These are phyloP conservation scores for Fusarium sp. DNA, from an alignment of 2,329 filamentous ascomycete genomes.

Conservation along the genomic window DNA sequence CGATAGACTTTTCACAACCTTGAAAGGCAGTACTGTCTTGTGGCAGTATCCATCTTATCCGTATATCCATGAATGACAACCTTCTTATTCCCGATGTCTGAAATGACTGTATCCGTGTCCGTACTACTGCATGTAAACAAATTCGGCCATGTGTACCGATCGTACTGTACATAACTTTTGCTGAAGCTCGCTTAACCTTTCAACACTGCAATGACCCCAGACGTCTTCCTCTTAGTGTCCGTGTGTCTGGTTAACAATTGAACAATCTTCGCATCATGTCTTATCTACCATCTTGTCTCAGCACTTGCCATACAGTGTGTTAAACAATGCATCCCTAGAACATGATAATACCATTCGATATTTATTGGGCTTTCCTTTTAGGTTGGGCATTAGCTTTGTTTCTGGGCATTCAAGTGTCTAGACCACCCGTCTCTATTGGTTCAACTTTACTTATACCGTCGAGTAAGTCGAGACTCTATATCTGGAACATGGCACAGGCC, in stretches of 20 bases:
- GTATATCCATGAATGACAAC: not conserved
- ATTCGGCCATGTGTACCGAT: not conserved
- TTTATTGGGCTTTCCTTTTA: not conserved
- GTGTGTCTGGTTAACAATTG: not conserved
- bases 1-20: not conserved
- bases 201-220: not conserved
- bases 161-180: not conserved
- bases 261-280: not conserved
- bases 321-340: not conserved
- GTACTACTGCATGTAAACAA: not conserved
- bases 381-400: not conserved
- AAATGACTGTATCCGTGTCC: not conserved
- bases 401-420: no score
- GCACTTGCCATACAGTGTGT: not conserved
- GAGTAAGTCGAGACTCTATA: not conserved
- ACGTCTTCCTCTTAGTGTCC: not conserved
- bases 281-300: not conserved
- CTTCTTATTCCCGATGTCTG: not conserved
- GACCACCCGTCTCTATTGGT: not conserved
- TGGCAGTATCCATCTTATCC: not conserved
- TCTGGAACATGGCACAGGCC: not conserved
- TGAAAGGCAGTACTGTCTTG: not conserved
- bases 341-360: not conserved
- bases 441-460: not conserved
- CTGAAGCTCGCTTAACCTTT: not conserved